Evolutionary conservation across 2,329 filamentous ascomycete genomes (phyloP).

Genomic region (Zelopaecilomyces penicillatus): DNA sequence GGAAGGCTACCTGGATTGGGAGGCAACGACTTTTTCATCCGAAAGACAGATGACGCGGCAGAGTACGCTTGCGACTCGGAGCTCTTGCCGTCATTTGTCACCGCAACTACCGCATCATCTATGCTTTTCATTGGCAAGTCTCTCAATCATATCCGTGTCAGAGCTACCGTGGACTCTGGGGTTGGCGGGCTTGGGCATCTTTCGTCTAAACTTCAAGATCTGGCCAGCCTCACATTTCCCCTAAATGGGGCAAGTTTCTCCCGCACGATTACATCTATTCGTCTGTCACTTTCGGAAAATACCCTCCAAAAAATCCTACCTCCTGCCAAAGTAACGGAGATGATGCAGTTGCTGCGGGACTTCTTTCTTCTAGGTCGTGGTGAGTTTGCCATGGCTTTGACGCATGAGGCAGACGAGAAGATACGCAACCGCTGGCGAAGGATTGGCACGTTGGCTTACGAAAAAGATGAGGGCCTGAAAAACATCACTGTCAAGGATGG

Average conservation of each 20-base stretch:
- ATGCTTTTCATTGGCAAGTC: constrained; percentile 89
- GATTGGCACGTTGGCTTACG: constrained; percentile 48
- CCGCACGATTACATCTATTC: constrained; percentile 64
- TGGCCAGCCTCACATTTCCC: constrained; percentile 63
- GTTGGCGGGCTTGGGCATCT: constrained; percentile 50
- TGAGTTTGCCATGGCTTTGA: constrained; percentile 83
- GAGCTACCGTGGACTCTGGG: constrained; percentile 35
- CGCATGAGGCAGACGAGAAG: constrained; percentile 75
- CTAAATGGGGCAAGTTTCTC: constrained; percentile 65
- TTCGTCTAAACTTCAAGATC: constrained; percentile 58
- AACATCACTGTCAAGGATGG: constrained; percentile 69
- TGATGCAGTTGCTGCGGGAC: constrained; percentile 68
- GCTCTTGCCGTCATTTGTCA: constrained; percentile 73
- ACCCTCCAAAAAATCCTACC: constrained; percentile 77
- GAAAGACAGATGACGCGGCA: constrained; percentile 34
- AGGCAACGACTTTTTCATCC: constrained; percentile 79
- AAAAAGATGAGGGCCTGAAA: constrained; percentile 41
- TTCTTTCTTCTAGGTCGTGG: constrained; percentile 83
- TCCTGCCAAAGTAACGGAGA: constrained; percentile 64
- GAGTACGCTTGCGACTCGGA: constrained; percentile 51
- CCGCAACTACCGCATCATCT: constrained; percentile 62
- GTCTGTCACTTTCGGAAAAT: constrained; percentile 74
- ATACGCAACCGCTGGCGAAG: constrained; percentile 65
- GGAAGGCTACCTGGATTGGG: constrained; percentile 73
- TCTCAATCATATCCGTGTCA: constrained; percentile 69